Percentiles rank a stretch among this genome's conserved stretches.
phyloP scores from a whole-genome alignment of 1,284 basidiomycete genomes.

The Veloporphyrellus conicus region DNA sequence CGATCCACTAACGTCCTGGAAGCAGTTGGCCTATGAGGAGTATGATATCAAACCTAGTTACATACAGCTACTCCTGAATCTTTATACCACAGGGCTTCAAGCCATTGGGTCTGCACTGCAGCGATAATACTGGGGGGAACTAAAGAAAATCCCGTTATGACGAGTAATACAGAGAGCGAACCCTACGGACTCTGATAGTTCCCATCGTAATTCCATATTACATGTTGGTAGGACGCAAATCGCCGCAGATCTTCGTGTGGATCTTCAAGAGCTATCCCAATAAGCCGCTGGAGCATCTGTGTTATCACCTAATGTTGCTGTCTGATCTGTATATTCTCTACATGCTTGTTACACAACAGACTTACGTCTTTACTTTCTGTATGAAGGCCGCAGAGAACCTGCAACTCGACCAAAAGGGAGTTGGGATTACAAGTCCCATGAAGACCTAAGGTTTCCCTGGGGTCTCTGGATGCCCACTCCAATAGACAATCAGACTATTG shows the following conservation, averaged over 20 bases:
- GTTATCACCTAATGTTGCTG: slow-evolving; percentile 10
- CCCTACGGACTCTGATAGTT: slow-evolving; percentile 33
- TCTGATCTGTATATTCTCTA: not conserved
- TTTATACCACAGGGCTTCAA: slow-evolving; percentile 45
- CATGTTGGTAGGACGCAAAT: slow-evolving; percentile 51
- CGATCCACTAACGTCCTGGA: slow-evolving; percentile 23
- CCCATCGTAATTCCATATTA: slow-evolving; percentile 47
- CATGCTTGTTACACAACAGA: not conserved
- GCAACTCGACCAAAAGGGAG: slow-evolving; percentile 25
- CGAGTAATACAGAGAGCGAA: not conserved
- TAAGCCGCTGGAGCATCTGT: slow-evolving; percentile 26
- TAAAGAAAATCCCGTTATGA: slow-evolving; percentile 14
- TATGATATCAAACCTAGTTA: not conserved
- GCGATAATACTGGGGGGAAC: slow-evolving; percentile 34
- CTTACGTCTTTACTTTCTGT: slow-evolving; percentile 20
- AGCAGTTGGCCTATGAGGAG: not conserved
- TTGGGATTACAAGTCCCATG: slow-evolving; percentile 12
- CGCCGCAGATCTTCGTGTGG: slow-evolving; percentile 37
- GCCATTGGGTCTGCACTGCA: slow-evolving; percentile 45
- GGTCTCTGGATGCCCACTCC: slow-evolving; percentile 17
- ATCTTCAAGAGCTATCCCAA: slow-evolving; percentile 36
- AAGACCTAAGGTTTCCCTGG: not conserved
- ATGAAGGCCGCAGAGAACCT: slow-evolving; percentile 19
- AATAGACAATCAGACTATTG: slow-evolving; percentile 8
- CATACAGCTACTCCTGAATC: slow-evolving; percentile 13